A percentile compares a stretch with the other conserved stretches of the same genome.
Evolutionary conservation across 73 alveolate species (phyloP).

Genomic region (Symbiodinium pilosum): DNA sequence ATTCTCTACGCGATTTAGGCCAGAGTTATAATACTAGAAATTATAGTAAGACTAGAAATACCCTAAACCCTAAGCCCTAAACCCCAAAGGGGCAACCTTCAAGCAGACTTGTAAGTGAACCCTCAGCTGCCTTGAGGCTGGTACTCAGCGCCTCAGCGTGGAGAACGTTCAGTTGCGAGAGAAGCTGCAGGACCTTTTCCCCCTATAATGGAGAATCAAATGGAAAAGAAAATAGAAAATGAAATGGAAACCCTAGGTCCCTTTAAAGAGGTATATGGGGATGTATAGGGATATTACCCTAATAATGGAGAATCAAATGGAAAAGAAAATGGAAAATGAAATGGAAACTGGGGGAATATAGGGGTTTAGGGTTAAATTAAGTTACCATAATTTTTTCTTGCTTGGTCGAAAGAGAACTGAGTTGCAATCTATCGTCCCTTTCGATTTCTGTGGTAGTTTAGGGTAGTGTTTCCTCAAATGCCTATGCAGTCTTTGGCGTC

Average conservation of each 20-base stretch:
- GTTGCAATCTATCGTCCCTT: not conserved
- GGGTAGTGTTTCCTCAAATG: not conserved
- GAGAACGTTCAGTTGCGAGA: slow-evolving; percentile 78
- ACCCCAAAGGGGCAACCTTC: too few relatives aligned
- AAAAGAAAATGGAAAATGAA: too few relatives aligned
- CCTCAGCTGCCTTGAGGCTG: slow-evolving; percentile 27
- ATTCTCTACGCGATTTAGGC: too few relatives aligned
- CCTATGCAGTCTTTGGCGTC: not conserved
- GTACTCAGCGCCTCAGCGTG: slow-evolving; percentile 80
- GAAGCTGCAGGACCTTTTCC: slow-evolving; percentile 41
- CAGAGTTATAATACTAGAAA: not conserved
- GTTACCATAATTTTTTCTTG: too few relatives aligned
- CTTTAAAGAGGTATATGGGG: too few relatives aligned
- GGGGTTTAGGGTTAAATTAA: not conserved
- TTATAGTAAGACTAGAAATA: not conserved
- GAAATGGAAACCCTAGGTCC: too few relatives aligned
- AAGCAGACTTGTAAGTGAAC: too few relatives aligned
- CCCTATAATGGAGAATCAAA: not conserved
- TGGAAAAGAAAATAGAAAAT: too few relatives aligned
- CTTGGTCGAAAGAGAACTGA: too few relatives aligned
- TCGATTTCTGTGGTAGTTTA: not conserved
- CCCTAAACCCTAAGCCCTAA: not conserved
- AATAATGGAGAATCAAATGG: too few relatives aligned
- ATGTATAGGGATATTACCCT: too few relatives aligned
- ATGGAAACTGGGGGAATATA: not conserved